Conservation (phyloP, 371 early-diverging fungal species). For the Sporodiniella umbellata region DNA sequence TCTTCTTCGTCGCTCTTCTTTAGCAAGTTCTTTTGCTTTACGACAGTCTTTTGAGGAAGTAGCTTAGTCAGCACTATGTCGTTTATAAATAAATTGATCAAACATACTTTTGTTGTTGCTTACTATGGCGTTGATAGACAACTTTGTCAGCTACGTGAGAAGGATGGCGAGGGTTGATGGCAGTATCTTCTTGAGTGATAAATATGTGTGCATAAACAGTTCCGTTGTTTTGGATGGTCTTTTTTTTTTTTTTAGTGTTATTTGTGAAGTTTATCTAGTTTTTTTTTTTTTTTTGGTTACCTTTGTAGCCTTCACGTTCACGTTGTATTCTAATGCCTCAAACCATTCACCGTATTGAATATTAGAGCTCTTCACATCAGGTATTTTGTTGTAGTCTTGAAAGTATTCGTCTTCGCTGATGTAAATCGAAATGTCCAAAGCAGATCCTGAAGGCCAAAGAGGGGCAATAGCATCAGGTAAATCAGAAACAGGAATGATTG, state of each 20-base stretch:
- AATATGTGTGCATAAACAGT: slow-evolving; percentile 82
- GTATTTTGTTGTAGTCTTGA: slow-evolving; percentile 38
- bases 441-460: slow-evolving; percentile 31
- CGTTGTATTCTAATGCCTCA: slow-evolving; percentile 41
- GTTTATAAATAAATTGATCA: neutral
- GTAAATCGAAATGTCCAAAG: slow-evolving; percentile 53
- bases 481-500: slow-evolving; percentile 20
- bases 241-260: neutral
- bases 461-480: slow-evolving; percentile 35
- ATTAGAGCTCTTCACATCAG: slow-evolving; percentile 56
- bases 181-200: slow-evolving; percentile 48
- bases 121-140: slow-evolving; percentile 60
- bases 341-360: slow-evolving; percentile 59
- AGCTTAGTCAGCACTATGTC: slow-evolving; percentile 67
- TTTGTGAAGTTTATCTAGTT: too few relatives aligned
- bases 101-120: neutral
- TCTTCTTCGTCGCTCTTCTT: slow-evolving; percentile 42
- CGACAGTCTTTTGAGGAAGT: slow-evolving; percentile 56
- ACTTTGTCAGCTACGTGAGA: slow-evolving; percentile 37
- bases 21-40: slow-evolving; percentile 72
- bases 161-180: slow-evolving; percentile 50
- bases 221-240: slow-evolving; percentile 77
- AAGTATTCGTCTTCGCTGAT: slow-evolving; percentile 55
- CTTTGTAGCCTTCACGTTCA: slow-evolving; percentile 43
- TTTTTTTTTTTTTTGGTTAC: slow-evolving; percentile 15